These are phyloP conservation scores for Arxiozyma telluris DNA, from an alignment of 1,139 yeast species.

Conservation along the genomic window DNA sequence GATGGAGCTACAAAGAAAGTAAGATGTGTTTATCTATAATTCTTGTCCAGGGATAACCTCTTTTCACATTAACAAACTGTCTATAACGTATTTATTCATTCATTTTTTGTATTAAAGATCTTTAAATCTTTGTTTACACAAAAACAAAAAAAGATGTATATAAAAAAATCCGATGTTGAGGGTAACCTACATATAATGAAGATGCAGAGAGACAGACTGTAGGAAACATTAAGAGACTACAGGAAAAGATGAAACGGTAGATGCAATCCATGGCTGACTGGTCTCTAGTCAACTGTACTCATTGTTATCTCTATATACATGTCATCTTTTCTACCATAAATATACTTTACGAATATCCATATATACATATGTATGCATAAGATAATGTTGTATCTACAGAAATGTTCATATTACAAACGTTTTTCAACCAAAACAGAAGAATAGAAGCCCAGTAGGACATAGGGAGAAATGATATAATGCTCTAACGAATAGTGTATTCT, in stretches of 20 bases:
- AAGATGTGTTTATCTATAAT: background rate
- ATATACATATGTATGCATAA: too few species aligned
- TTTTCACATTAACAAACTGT: too few species aligned
- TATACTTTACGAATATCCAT: too few species aligned
- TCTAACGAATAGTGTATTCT: slow-evolving; percentile 12
- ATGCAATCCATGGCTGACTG: too few species aligned
- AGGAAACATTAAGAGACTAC: background rate
- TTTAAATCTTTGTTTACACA: slow-evolving; percentile 3
- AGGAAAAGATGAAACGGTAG: too few species aligned
- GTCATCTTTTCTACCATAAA: too few species aligned
- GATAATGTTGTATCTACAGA: background rate
- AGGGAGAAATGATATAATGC: background rate
- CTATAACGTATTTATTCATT: background rate
- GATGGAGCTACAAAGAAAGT: background rate
- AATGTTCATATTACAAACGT: background rate
- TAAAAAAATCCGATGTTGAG: background rate
- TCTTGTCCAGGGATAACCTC: background rate
- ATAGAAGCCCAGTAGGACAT: background rate
- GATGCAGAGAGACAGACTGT: background rate
- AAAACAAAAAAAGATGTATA: background rate
- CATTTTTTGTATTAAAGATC: background rate
- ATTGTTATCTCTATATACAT: too few species aligned
- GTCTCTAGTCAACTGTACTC: too few species aligned
- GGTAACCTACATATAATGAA: background rate
- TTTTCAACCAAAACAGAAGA: background rate